Evolutionary conservation across 73 alveolate species (phyloP).

Genomic region (Paramecium caudatum): DNA sequence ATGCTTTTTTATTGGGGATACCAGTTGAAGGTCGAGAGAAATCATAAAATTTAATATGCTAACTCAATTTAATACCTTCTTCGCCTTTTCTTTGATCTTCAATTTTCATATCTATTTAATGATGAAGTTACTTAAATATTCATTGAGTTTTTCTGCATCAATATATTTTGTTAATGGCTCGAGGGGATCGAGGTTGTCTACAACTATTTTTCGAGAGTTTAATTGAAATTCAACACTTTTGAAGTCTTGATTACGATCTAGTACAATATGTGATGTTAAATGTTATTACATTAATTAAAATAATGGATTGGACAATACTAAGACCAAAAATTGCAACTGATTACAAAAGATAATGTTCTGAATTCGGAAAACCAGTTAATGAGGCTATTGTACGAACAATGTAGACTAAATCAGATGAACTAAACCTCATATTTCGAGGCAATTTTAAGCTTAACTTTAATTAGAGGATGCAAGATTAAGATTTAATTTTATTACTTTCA

Average conservation of each 20-base stretch:
- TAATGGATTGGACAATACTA: constrained; percentile 59
- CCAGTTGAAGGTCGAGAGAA: constrained; percentile 54
- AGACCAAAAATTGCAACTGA: constrained; percentile 69
- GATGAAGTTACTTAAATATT: constrained; percentile 2
- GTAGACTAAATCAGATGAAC: constrained; percentile 80
- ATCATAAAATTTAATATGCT: constrained; percentile 2
- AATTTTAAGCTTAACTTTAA: constrained; percentile 87
- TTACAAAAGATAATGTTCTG: constrained; percentile 27
- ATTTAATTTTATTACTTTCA: constrained; percentile 80
- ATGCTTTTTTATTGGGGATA: constrained; percentile 10
- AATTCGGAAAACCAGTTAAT: constrained; percentile 12
- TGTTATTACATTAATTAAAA: constrained; percentile 34
- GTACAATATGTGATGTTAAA: constrained; percentile 18
- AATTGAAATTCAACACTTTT: constrained; percentile 18
- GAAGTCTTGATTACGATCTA: constrained; percentile 42
- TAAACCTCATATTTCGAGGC: constrained; percentile 88
- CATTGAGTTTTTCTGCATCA: constrained; percentile 47
- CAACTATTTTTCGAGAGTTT: constrained; percentile 28
- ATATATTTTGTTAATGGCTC: constrained; percentile 53
- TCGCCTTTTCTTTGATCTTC: constrained; percentile 14
- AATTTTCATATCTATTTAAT: not conserved
- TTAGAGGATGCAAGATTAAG: constrained; percentile 82
- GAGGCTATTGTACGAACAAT: constrained; percentile 22
- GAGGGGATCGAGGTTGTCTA: constrained; percentile 2
- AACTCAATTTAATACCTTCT: constrained; percentile 43